A percentile compares a stretch with the other conserved stretches of the same genome.
Evolutionary conservation across 192 early-diverging fungal genomes (phyloP).

Genomic region (Geosiphon pyriformis): DNA sequence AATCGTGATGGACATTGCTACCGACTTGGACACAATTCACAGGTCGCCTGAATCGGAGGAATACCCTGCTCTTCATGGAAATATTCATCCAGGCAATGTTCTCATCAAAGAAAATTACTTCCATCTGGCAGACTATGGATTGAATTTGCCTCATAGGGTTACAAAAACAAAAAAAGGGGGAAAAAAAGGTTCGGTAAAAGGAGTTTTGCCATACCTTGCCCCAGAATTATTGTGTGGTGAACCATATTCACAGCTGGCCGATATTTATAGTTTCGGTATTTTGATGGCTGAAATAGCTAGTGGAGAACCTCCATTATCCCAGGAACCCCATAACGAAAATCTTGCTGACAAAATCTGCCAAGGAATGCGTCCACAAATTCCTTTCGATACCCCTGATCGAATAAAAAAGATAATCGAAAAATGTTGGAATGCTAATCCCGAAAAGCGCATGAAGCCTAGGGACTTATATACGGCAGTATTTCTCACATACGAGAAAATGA

Average conservation of each 20-base stretch:
- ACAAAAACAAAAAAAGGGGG: slow-evolving; percentile 15
- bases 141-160: background rate
- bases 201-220: slow-evolving; percentile 36
- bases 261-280: slow-evolving; percentile 37
- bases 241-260: slow-evolving; percentile 30
- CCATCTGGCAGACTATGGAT: slow-evolving; percentile 30
- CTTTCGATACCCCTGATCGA: background rate
- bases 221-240: slow-evolving; percentile 32
- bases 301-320: slow-evolving; percentile 27
- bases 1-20: background rate
- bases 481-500: no score
- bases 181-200: slow-evolving; percentile 23
- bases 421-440: no score
- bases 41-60: slow-evolving; percentile 29
- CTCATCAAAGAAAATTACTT: slow-evolving; percentile 26
- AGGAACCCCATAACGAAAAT: background rate
- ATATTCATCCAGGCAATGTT: slow-evolving; percentile 1
- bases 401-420: no score
- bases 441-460: no score
- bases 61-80: slow-evolving; percentile 25
- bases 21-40: slow-evolving; percentile 16
- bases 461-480: no score
- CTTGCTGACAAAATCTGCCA: slow-evolving; percentile 1
- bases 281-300: slow-evolving; percentile 39
- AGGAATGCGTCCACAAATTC: background rate